Evolutionary conservation across 2,329 filamentous ascomycete species (phyloP).

Genomic region (Ceratocystis huliohia): DNA sequence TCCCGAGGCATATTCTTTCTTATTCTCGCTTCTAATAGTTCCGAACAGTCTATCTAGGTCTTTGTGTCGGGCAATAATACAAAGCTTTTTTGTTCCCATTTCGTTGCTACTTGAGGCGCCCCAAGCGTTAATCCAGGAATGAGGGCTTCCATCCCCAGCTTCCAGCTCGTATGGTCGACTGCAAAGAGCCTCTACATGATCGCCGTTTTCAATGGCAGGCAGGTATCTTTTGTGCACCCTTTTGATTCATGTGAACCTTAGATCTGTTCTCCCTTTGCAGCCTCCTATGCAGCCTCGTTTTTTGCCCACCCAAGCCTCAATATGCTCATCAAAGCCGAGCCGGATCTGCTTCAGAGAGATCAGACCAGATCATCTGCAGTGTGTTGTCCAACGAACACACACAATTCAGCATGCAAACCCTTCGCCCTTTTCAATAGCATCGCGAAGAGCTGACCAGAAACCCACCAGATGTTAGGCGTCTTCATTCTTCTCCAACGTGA

Average conservation of each 20-base stretch:
- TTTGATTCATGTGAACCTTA: background rate
- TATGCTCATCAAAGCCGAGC: too few relatives aligned
- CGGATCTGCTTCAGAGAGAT: too few relatives aligned
- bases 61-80: background rate
- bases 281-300: background rate
- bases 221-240: background rate
- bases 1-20: background rate
- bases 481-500: too few relatives aligned
- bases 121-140: background rate
- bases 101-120: background rate
- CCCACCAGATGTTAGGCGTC: too few relatives aligned
- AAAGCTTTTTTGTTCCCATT: background rate
- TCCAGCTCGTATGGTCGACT: background rate
- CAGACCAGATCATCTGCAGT: background rate
- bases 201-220: background rate
- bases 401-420: too few relatives aligned
- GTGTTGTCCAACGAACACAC: background rate
- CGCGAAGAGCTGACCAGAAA: too few relatives aligned
- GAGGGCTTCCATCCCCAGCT: background rate
- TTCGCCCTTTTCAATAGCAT: too few relatives aligned
- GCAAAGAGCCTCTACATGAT: background rate
- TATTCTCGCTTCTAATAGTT: background rate
- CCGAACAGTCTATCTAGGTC: background rate
- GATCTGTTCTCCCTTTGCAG: background rate
- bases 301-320: background rate